phyloP scores from a whole-genome alignment of 116 monocot genomes.

The Trichopus zeylanicus region DNA sequence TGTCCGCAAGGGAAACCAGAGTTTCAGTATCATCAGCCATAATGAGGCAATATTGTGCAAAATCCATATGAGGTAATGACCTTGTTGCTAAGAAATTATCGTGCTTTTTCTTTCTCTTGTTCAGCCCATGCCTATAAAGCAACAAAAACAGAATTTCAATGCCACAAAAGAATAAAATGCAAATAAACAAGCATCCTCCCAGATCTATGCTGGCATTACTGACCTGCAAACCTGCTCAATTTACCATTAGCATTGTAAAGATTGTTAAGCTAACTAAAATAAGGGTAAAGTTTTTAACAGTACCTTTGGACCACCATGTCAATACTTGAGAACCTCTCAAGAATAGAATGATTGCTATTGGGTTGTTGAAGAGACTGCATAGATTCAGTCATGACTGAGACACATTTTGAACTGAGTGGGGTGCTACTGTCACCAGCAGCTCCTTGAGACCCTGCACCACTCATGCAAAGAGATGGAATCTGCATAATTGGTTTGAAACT shows the following conservation, averaged over 20 bases:
- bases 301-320: conserved; percentile 12
- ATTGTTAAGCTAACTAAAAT: background rate
- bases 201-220: too few species aligned
- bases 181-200: background rate
- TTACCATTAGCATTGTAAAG: background rate
- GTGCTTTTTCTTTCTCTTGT: conserved; percentile 4
- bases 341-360: background rate
- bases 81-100: background rate
- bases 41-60: background rate
- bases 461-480: background rate
- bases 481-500: background rate
- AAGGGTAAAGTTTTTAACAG: background rate
- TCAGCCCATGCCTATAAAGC: conserved; percentile 15
- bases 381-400: background rate
- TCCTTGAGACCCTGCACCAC: conserved; percentile 1
- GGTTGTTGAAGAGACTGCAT: background rate
- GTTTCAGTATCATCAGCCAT: conserved; percentile 11
- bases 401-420: background rate
- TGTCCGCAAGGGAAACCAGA: background rate
- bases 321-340: conserved; percentile 15
- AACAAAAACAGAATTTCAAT: background rate
- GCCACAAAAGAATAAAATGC: too few species aligned
- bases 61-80: background rate
- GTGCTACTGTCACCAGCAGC: background rate
- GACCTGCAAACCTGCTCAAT: too few species aligned